phyloP scores from a whole-genome alignment of 306 rosid genomes.

The Betula pendula region DNA sequence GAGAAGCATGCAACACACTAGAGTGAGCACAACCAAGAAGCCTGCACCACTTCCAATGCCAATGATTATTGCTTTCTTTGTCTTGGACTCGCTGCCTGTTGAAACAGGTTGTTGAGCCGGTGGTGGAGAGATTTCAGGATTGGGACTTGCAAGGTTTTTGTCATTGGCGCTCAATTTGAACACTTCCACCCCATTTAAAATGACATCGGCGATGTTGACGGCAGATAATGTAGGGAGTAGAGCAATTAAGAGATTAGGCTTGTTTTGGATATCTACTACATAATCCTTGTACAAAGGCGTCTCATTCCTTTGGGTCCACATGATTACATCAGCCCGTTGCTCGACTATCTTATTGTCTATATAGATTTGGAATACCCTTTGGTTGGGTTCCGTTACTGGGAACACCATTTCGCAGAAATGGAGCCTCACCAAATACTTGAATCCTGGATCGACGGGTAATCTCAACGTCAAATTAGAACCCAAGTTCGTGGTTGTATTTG shows the following conservation, averaged over 20 bases:
- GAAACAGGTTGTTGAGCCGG: not conserved
- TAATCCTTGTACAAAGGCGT: not conserved
- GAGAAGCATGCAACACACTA: no score
- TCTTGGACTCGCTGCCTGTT: not conserved
- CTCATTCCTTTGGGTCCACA: not conserved
- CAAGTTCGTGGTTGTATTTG: not conserved
- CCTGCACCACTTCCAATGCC: not conserved
- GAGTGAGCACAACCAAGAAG: no score
- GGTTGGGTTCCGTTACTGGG: accelerated
- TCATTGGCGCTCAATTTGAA: conserved; percentile 16
- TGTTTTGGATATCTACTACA: not conserved
- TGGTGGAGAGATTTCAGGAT: no score
- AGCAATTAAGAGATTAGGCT: not conserved
- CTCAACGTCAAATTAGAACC: conserved; percentile 35
- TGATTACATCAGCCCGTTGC: not conserved
- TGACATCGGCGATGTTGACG: not conserved
- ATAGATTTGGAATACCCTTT: not conserved
- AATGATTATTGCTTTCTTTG: not conserved
- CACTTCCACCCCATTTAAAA: conserved; percentile 33
- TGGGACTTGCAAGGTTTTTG: conserved; percentile 15
- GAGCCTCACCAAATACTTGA: conserved; percentile 50
- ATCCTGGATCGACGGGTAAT: conserved; percentile 44
- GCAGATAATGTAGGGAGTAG: not conserved
- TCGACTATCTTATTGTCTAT: not conserved
- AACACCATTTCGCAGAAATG: not conserved